Evolutionary conservation across 2,329 filamentous ascomycete species (phyloP).

Genomic region (Gyromitra esculenta): DNA sequence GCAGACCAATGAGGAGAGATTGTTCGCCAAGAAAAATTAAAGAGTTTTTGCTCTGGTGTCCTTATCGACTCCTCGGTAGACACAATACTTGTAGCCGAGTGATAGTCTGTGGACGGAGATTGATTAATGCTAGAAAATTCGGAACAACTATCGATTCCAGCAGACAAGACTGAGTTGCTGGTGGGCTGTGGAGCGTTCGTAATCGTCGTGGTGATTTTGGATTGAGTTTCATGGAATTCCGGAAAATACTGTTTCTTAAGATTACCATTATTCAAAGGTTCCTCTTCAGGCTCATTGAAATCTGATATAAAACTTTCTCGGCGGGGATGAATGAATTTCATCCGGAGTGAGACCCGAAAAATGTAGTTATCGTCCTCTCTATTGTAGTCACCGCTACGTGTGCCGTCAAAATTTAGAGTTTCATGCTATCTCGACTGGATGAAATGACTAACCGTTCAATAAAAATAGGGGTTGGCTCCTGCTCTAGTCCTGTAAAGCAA

Average conservation of each 20-base stretch:
- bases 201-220: background rate
- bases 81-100: slow-evolving; percentile 19
- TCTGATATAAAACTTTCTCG: slow-evolving; percentile 34
- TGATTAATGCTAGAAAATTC: background rate
- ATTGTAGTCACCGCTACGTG: background rate
- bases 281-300: slow-evolving; percentile 23
- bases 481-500: slow-evolving; percentile 19
- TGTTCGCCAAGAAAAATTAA: slow-evolving; percentile 33
- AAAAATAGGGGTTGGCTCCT: background rate
- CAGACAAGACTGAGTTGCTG: slow-evolving; percentile 15
- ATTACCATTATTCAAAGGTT: background rate
- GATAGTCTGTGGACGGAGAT: slow-evolving; percentile 29
- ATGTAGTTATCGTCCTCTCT: background rate
- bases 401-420: background rate
- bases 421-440: background rate
- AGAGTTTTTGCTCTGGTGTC: slow-evolving; percentile 36
- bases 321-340: slow-evolving; percentile 6
- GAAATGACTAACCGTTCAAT: slow-evolving; percentile 22
- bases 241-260: slow-evolving; percentile 2
- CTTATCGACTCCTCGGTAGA: slow-evolving; percentile 21
- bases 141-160: background rate
- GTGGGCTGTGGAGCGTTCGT: background rate
- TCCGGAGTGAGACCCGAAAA: background rate
- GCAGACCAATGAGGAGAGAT: slow-evolving; percentile 52
- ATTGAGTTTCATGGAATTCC: background rate